Evolutionary conservation across 306 rosid species (phyloP).

Genomic region (Rosa multiflora): DNA sequence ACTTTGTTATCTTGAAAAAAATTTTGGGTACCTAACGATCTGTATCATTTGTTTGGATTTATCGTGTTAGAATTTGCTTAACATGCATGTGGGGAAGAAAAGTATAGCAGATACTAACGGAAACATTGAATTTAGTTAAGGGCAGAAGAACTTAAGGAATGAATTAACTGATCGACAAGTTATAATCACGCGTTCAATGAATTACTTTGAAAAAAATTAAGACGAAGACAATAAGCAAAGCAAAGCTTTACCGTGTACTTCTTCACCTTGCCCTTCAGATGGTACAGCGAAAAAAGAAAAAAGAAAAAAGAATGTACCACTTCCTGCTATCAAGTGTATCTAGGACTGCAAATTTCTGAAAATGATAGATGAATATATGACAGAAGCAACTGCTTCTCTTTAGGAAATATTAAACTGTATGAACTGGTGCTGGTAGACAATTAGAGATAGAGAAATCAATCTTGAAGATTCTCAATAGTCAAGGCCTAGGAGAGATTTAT

Average conservation of each 20-base stretch:
- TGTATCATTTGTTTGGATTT: not conserved
- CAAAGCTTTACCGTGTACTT: not conserved
- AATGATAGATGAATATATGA: not conserved
- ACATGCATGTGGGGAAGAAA: not conserved
- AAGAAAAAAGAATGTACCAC: no score
- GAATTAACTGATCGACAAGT: not conserved
- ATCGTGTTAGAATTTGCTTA: not conserved
- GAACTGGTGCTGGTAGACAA: not conserved
- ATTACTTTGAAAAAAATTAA: not conserved
- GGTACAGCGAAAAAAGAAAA: not conserved
- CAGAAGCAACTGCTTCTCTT: not conserved
- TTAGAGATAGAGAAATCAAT: not conserved
- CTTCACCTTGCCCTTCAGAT: not conserved
- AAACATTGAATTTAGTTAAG: not conserved
- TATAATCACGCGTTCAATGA: no score
- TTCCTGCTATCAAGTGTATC: not conserved
- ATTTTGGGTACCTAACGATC: not conserved
- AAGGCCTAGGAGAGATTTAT: conserved; percentile 5
- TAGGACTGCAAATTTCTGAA: not conserved
- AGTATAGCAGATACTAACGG: not conserved
- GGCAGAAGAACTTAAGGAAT: not conserved
- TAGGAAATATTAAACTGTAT: not conserved
- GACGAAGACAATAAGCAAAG: not conserved
- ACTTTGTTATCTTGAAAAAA: not conserved
- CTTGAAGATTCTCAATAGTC: conserved; percentile 8